These are phyloP conservation scores for Clonostachys rhizophaga DNA, from an alignment of 2,329 filamentous ascomycete genomes.

Conservation along the genomic window DNA sequence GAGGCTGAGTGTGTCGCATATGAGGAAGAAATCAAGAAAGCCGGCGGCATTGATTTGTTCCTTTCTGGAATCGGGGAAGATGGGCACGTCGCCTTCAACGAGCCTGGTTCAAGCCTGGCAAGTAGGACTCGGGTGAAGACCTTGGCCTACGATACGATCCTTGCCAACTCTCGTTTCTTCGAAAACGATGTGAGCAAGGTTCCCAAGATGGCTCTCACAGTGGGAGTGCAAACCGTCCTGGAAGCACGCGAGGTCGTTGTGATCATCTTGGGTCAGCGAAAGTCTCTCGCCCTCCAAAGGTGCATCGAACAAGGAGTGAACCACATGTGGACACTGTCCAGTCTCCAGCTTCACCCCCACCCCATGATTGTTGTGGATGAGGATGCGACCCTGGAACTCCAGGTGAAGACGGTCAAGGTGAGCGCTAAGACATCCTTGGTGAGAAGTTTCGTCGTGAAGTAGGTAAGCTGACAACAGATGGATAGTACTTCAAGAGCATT, in stretches of 20 bases:
- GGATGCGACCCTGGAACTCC: slow-evolving; percentile 68
- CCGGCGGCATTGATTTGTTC: slow-evolving; percentile 80
- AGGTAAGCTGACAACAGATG: neutral
- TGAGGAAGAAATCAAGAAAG: slow-evolving; percentile 69
- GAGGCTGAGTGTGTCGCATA: slow-evolving; percentile 75
- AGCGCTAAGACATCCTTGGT: slow-evolving; percentile 3
- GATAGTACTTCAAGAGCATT: slow-evolving; percentile 66
- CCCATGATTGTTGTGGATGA: slow-evolving; percentile 82
- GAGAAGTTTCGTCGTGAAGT: neutral
- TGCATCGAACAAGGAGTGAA: slow-evolving; percentile 80
- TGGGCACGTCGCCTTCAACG: slow-evolving; percentile 88
- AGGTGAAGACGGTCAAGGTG: slow-evolving; percentile 68
- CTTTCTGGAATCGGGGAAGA: slow-evolving; percentile 81
- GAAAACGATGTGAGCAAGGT: slow-evolving; percentile 68
- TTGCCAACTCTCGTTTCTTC: slow-evolving; percentile 84
- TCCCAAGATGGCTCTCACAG: slow-evolving; percentile 77
- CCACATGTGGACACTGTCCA: slow-evolving; percentile 87
- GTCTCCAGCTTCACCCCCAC: slow-evolving; percentile 74
- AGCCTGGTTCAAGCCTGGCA: slow-evolving; percentile 74
- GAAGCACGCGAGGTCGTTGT: slow-evolving; percentile 79
- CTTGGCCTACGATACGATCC: slow-evolving; percentile 79
- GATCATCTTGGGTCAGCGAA: slow-evolving; percentile 78
- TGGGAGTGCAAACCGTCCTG: slow-evolving; percentile 79
- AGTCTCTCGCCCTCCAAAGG: slow-evolving; percentile 72
- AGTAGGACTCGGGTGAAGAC: slow-evolving; percentile 83